These are phyloP conservation scores for Cupressus sempervirens DNA, from an alignment of 75 land plant species.

Conservation along the genomic window DNA sequence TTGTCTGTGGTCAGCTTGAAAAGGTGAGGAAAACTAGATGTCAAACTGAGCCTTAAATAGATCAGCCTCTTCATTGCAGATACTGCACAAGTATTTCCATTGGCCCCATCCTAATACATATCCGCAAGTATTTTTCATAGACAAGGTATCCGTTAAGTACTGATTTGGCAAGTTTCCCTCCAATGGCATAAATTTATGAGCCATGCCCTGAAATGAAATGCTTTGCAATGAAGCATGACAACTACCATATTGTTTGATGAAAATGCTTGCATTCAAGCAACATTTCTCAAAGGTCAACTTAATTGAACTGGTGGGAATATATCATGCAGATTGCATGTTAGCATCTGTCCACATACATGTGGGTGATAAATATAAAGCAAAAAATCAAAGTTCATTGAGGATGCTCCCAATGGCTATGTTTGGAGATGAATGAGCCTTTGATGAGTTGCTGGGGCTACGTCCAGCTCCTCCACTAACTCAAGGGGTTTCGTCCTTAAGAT, in stretches of 20 bases:
- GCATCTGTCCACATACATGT: too few species aligned
- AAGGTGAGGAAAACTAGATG: neutral
- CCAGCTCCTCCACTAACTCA: too few species aligned
- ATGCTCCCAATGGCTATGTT: too few species aligned
- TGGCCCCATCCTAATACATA: neutral
- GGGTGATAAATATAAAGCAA: too few species aligned
- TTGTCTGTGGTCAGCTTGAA: neutral
- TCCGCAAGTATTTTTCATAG: neutral
- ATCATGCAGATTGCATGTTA: too few species aligned
- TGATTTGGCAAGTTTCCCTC: neutral
- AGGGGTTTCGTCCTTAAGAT: too few species aligned
- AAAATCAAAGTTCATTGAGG: too few species aligned
- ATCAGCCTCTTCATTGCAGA: neutral
- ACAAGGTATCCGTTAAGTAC: neutral
- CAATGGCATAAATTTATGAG: neutral
- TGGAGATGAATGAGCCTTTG: too few species aligned
- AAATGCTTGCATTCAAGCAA: too few species aligned
- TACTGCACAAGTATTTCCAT: neutral
- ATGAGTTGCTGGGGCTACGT: too few species aligned
- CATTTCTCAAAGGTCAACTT: too few species aligned
- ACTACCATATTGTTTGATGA: neutral
- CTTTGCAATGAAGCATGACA: neutral
- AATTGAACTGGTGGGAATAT: too few species aligned
- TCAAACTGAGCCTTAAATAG: neutral
- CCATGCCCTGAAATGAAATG: neutral